Evolutionary conservation across 345 rosid species (phyloP).

Genomic region (Pistacia vera): DNA sequence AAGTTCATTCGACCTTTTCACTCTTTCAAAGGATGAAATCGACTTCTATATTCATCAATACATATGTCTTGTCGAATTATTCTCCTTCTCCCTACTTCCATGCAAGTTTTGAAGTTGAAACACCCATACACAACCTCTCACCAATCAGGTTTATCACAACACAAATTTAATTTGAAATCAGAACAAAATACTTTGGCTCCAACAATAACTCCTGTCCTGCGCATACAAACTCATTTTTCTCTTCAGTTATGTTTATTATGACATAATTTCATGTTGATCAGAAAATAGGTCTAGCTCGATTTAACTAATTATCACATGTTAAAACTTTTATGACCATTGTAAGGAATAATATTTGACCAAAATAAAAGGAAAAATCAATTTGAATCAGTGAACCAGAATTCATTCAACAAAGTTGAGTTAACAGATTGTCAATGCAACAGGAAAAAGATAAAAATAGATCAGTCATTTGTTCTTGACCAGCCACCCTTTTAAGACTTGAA

Average conservation of each 20-base stretch:
- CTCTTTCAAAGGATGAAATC: not conserved
- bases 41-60: not conserved
- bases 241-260: no score
- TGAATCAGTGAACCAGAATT: not conserved
- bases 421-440: not conserved
- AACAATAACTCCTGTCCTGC: no score
- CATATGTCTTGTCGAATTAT: not conserved
- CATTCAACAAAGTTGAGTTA: not conserved
- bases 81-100: not conserved
- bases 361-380: not conserved
- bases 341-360: conserved; percentile 1
- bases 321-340: no score
- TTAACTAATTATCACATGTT: not conserved
- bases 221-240: no score
- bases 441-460: not conserved
- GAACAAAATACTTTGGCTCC: no score
- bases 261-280: no score
- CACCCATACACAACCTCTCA: not conserved
- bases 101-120: not conserved
- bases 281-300: not conserved
- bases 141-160: conserved; percentile 5
- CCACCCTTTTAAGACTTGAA: not conserved
- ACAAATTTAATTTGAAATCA: no score
- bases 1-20: conserved; percentile 17
- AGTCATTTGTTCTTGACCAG: not conserved